Evolutionary conservation across 176 grass and related monocot genomes (phyloP), one percentile per base, ranked within the genome.

Genomic region (Panicum miliaceum): DNA sequence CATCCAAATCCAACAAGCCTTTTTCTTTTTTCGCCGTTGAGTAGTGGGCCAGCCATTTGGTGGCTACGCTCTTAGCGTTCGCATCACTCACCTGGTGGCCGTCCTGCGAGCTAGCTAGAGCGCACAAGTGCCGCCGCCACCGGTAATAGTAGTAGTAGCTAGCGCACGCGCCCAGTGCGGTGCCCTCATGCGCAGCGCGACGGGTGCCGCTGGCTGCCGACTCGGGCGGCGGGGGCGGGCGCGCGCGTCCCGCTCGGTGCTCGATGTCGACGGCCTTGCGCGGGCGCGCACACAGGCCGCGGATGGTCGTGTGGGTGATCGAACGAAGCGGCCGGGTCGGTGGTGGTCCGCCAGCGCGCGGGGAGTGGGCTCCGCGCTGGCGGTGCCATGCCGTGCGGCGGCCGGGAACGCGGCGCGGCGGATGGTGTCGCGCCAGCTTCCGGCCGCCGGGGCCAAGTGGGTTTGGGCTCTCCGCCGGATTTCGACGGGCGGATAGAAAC

Each of bases 81-180:
- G 37, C 36, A 38, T n/a, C n/a, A n/a, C n/a, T n/a, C n/a, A n/a
- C n/a, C n/a, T n/a, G n/a, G n/a, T 40, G 22, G 16, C 37, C 29
- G 67, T 50, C 61, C 6, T 68, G 78, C 46, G 46, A 22, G 69
- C 50, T 78, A 80, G 76, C 82, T 81, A 81, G 70, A 27, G 3
- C 70, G 82, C 87, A 85, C 82, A 72, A 79, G 15, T 32, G 45
- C 25, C 9, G 48, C 22, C 63, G 15, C 19, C 53, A 20, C 13
- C 16, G 25, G 29, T n/a, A 5, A 2, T 3, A 3, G 20, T 9
- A 20, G 73, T 18, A 3, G 56, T 41, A 52, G 66, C 56, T 72
- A 18, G 65, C 29, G 76, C 19, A 42, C 42, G 62, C 70, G 62
- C 41, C 76, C 81, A 76, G 87, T 76, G 82, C 61, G 77, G 77